A percentile compares a stretch with the other conserved stretches of the same genome.
Conservation (phyloP, 1,139 yeast species). For the Kodamaea fungicola region DNA sequence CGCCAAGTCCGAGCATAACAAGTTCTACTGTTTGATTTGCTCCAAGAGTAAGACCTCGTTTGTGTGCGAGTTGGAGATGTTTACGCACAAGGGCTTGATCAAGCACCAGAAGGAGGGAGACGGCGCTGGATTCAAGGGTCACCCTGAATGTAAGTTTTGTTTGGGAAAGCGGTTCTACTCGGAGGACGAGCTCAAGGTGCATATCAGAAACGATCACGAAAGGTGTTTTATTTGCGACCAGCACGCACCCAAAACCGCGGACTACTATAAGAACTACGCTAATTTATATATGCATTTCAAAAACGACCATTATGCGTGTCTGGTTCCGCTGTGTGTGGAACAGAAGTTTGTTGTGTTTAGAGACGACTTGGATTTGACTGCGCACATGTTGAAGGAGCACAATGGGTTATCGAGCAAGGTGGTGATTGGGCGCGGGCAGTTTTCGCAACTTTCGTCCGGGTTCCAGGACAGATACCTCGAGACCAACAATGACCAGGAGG, state of each 20-base stretch:
- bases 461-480: conserved; percentile 26
- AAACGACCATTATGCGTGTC: conserved; percentile 71
- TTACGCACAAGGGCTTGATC: conserved; percentile 58
- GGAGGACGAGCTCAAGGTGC: conserved; percentile 79
- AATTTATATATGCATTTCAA: conserved; percentile 72
- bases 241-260: conserved; percentile 60
- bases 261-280: conserved; percentile 76
- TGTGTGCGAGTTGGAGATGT: conserved; percentile 64
- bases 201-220: conserved; percentile 82
- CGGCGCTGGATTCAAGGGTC: conserved; percentile 76
- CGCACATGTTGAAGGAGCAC: conserved; percentile 86
- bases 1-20: conserved; percentile 57
- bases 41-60: conserved; percentile 73
- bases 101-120: conserved; percentile 71
- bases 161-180: conserved; percentile 74
- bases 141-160: conserved; percentile 87
- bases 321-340: conserved; percentile 79
- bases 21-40: conserved; percentile 71
- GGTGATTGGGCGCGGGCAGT: conserved; percentile 45
- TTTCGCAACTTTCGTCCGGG: conserved; percentile 63
- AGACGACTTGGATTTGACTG: conserved; percentile 81
- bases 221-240: conserved; percentile 88
- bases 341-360: conserved; percentile 88
- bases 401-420: conserved; percentile 46
- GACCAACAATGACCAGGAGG: conserved; percentile 21